Conservation (phyloP, 176 grass and related monocot genomes). For the Melocanna baccifera region DNA sequence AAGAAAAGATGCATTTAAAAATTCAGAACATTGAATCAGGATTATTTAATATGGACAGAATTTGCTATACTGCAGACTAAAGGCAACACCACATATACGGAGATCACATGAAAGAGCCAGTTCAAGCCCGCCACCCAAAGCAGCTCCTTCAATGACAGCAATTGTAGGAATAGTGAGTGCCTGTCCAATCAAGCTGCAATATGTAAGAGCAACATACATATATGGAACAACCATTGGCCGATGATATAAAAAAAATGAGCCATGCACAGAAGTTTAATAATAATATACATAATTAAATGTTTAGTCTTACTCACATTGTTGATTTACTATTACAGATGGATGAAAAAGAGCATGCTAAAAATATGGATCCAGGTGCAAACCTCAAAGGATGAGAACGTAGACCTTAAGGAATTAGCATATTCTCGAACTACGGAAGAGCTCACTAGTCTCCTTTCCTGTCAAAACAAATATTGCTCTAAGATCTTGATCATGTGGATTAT, state of each 20-base stretch:
- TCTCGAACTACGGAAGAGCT: constrained; percentile 49
- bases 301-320: not conserved
- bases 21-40: not conserved
- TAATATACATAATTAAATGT: not conserved
- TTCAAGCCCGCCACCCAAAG: constrained; percentile 82
- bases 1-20: not conserved
- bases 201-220: constrained; percentile 13
- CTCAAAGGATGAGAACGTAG: constrained; percentile 80
- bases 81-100: constrained; percentile 67
- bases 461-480: constrained; percentile 10
- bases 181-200: constrained; percentile 33
- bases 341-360: not conserved
- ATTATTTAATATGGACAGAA: not conserved
- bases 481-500: constrained; percentile 8
- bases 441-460: constrained; percentile 65
- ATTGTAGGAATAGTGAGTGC: constrained; percentile 74
- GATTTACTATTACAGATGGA: constrained; percentile 11
- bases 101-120: constrained; percentile 77
- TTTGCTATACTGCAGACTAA: not conserved
- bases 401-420: constrained; percentile 76
- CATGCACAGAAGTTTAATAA: not conserved
- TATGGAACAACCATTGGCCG: not conserved
- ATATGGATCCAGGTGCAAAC: constrained; percentile 28
- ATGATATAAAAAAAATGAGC: not conserved
- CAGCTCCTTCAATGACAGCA: constrained; percentile 77